These are phyloP conservation scores for Pelargonium fulgidum DNA, from an alignment of 441 rosid species.

Conservation along the genomic window DNA sequence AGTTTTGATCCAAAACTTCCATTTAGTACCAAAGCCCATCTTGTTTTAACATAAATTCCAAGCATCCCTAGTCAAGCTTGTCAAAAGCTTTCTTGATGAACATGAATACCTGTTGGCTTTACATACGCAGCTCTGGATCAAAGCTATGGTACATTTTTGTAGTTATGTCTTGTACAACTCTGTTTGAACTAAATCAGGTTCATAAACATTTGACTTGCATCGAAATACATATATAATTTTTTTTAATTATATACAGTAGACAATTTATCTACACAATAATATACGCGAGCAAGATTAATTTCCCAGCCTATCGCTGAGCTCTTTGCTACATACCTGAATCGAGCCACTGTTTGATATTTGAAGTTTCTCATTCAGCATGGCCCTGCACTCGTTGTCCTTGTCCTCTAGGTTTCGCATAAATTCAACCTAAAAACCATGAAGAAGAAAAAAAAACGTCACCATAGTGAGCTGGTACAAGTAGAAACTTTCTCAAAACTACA, in stretches of 20 bases:
- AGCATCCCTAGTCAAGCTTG: too few species aligned
- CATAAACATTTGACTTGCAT: not conserved
- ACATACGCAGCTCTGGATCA: not conserved
- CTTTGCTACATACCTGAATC: conserved; percentile 49
- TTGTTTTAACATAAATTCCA: too few species aligned
- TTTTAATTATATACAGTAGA: not conserved
- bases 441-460: not conserved
- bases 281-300: conserved; percentile 18
- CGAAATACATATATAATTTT: not conserved
- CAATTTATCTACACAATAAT: not conserved
- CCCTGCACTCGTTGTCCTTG: conserved; percentile 53
- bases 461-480: too few species aligned
- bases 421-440: conserved; percentile 43
- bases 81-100: too few species aligned
- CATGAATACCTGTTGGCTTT: not conserved
- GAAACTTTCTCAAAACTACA: too few species aligned
- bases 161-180: not conserved
- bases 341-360: conserved; percentile 41
- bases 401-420: conserved; percentile 64
- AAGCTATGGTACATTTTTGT: not conserved
- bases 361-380: conserved; percentile 57
- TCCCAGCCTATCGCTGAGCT: conserved; percentile 40
- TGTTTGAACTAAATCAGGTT: not conserved
- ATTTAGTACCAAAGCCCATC: too few species aligned
- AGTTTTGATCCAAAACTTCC: too few species aligned